Evolutionary conservation across 345 rosid genomes (phyloP), one percentile per base, ranked within the genome.

Genomic region (Durio zibethinus): DNA sequence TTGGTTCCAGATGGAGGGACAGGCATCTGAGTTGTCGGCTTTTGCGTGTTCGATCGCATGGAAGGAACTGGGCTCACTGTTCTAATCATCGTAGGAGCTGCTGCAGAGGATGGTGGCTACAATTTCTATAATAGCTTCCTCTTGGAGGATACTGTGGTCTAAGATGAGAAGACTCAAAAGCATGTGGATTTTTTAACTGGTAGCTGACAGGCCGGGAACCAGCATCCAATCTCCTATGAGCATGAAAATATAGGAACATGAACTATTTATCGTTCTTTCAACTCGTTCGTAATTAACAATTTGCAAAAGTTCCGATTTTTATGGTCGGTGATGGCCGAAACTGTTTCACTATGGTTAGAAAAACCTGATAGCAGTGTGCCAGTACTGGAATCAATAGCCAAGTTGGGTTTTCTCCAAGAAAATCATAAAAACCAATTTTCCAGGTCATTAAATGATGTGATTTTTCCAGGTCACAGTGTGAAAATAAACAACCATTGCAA

Each of bases 21-120:
- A 68, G 80, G 75, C 76, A 68, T 42, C 61, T 2, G 64, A 56
- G 78, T 76, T 21, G 79, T 47, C 31, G 45, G 63, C 77, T 78
- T 74, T 77, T 79, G 87, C 3, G 61, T 78, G 64, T 33, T 45
- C 5, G 75, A 79, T 38, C 70, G 31, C 57, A 80, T 78, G 15
- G 79, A 69, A 70, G 83, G 61, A 74, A 72, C 69, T 0, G 81
- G 73, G 4, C 81, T 63, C 4, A 68, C 65, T 43, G 43, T 81
- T 84, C 82, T 83, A 47, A 83, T 75, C 64, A 36, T 47, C 11
- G 60, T 57, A 40, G 83, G 74, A 54, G 69, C 73, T 56, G 73
- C 80, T 36, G 76, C 59, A 33, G 78, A 73, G 74, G 89, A 56
- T 60, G 81, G 66, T 45, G 78, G 81, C 90, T 68, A 43, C 38